These are phyloP conservation scores for Aspergillus chevalieri DNA, from an alignment of 2,329 filamentous ascomycete species.

Conservation along the genomic window DNA sequence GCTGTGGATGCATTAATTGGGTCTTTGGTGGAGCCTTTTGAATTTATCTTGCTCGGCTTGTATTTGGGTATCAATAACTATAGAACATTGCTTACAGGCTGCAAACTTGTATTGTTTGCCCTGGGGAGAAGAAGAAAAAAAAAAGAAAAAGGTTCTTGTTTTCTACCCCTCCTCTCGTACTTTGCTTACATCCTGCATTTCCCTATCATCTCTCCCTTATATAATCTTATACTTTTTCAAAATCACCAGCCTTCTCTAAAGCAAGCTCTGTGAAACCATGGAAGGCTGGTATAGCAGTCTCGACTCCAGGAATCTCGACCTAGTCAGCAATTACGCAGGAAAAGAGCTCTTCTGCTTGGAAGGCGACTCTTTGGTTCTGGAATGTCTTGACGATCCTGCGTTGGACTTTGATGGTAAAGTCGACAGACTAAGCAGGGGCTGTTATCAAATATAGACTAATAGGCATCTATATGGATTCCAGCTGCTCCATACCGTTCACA, in stretches of 20 bases:
- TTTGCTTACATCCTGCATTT: neutral
- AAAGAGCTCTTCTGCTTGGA: conserved; percentile 9
- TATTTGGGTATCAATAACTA: no score
- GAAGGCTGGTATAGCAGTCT: conserved; percentile 5
- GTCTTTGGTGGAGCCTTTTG: no score
- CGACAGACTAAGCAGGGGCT: neutral
- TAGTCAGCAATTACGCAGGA: conserved; percentile 8
- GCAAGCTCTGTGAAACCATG: neutral
- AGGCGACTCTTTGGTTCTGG: conserved; percentile 9
- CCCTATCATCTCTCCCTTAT: neutral
- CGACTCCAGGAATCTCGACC: conserved; percentile 6
- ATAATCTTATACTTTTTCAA: no score
- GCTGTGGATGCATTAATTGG: no score
- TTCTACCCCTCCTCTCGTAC: neutral
- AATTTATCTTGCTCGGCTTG: no score
- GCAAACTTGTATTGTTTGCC: no score
- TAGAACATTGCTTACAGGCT: no score
- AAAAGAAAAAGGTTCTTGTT: no score
- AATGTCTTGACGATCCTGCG: conserved; percentile 6
- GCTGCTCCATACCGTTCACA: conserved; percentile 5
- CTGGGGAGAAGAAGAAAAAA: no score
- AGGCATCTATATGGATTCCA: conserved; percentile 3
- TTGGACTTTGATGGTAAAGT: conserved; percentile 5
- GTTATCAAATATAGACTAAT: neutral
- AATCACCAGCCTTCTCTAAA: neutral